Evolutionary conservation across 495 filamentous ascomycete species (phyloP), one percentile per base, ranked within the genome.

Genomic region (Rhizodiscina lignyota): DNA sequence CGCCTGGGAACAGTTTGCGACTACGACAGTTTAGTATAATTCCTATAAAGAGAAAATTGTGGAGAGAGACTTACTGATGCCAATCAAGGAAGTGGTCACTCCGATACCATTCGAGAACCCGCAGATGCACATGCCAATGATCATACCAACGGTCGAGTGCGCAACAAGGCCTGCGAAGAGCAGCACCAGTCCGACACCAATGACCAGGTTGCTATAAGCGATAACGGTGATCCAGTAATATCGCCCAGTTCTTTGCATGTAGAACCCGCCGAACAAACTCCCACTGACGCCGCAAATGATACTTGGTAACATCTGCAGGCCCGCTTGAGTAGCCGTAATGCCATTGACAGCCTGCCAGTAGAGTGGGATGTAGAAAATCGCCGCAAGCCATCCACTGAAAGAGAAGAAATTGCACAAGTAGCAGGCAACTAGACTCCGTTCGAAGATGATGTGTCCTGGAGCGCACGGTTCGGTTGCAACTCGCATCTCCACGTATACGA

Each of bases 321-420:
- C 83, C 1, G 79, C 67, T 31, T 58, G 53, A 1, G 75, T 68
- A 1, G 84, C 78, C 6, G 67, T 69, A 20, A 78, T 59, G 4
- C 68, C 72, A 30, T 77, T 58, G 2, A 81, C 72, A 4, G 74
- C 83, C 54, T 93, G 83, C 51, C 74, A 83, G 51, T 76, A 84
- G 2, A 91, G 62, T 6, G 84, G 79, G 20, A 89, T 57, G 48
- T 81, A 84, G 62, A 87, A 93, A 0, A 80, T 38, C 4, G 61
- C 50, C 0, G 67, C 63, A 40, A 86, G 58, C 58, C 74, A 76
- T 5, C 66, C 73, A 4, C 62, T 72, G 36, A 84, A 71, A 29
- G 68, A 68, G 54, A 85, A 84, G 59, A 86, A 83, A 47, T 86
- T 83, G 49, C 74, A 72, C 17, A 74, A 49, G 42, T 78, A 86